A percentile compares a stretch with the other conserved stretches of the same genome.
Evolutionary conservation across 441 rosid species (phyloP).

Genomic region (Jatropha podagrica): DNA sequence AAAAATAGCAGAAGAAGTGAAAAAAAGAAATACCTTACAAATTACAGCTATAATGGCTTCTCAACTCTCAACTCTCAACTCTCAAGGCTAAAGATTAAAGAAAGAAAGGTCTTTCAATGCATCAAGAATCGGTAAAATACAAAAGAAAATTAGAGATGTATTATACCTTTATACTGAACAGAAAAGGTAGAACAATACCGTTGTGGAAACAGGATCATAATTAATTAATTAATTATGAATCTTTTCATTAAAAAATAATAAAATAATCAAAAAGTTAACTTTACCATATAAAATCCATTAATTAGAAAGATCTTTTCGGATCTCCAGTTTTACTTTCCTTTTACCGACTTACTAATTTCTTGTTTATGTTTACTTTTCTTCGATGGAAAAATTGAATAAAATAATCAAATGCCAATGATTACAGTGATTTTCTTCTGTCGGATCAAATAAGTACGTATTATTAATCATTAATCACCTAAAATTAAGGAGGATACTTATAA

Average conservation of each 20-base stretch:
- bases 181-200: too few species aligned
- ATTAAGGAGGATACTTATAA: background rate
- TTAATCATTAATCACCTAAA: background rate
- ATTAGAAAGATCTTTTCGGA: background rate
- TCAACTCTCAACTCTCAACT: background rate
- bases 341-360: background rate
- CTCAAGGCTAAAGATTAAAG: background rate
- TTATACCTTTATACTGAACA: background rate
- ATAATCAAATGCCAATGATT: too few species aligned
- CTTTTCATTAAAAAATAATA: background rate
- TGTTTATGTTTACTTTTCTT: background rate
- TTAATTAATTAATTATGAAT: background rate
- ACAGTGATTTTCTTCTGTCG: too few species aligned
- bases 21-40: background rate
- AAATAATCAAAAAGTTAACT: background rate
- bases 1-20: too few species aligned
- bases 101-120: background rate
- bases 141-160: background rate
- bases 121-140: background rate
- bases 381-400: background rate
- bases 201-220: background rate
- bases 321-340: background rate
- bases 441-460: background rate
- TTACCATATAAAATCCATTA: background rate
- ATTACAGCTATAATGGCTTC: background rate